Evolutionary conservation across 495 filamentous ascomycete genomes (phyloP), one percentile per base, ranked within the genome.

Genomic region (Lichenothelia convexa): DNA sequence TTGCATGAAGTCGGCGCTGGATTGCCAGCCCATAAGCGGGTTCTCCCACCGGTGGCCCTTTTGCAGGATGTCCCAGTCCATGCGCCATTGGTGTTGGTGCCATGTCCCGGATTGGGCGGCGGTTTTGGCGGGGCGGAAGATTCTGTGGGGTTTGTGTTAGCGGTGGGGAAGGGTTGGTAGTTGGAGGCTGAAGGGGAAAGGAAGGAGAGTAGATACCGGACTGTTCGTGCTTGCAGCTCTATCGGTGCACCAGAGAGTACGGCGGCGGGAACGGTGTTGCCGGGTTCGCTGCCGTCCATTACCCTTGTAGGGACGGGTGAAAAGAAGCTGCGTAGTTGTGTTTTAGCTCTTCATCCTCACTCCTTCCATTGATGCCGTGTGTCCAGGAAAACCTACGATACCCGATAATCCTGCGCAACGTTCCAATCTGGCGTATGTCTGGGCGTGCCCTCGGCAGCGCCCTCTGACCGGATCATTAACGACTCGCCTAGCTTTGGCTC

Each of bases 21-120:
- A 93, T 53, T 94, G 85, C 91, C 91, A 99, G 20, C 89, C 89
- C 72, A 95, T 99, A 48, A 95, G 62, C 26, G 74, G 79, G 61
- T 99, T 99, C 67, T 99, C 89, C 89, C 89, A 95, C 49, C 89
- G 73, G 56, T 95, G 80, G 34, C 77, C 78, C 60, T 80, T 91
- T 44, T 65, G 62, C 21, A 93, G 60, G 30, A 87, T 68, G 59
- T 99, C 89, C 89, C 89, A 99, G 55, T 99, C 89, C 85, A 99
- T 93, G 27, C 80, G 79, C 89, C 89, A 99, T 45, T 81, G 71
- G 46, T 79, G 73, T 36, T 65, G 58, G 44, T 80, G 75, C 73
- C 78, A 84, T 41, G 68, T 70, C 49, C 87, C 87, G 20, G 86
- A 94, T 54, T 99, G 89, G 7, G 87, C 92, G 27, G 89, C 85